Conservation (phyloP, 2,329 filamentous ascomycete genomes). For the Ceratocystiopsis minuta region DNA sequence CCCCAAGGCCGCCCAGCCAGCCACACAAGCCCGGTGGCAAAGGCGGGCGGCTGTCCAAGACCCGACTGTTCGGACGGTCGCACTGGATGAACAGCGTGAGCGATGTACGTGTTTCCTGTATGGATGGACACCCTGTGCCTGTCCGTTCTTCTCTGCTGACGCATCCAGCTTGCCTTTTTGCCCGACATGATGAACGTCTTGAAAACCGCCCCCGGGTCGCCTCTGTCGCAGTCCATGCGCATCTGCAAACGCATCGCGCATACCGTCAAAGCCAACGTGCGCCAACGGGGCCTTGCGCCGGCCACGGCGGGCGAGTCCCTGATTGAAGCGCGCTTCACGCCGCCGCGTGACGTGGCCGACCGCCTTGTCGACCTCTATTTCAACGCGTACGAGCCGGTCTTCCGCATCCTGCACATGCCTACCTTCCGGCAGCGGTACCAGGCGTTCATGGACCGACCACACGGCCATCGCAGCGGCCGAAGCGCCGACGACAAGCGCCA, state of each 20-base stretch:
- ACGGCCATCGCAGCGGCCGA: too few relatives aligned
- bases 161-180: constrained; percentile 6
- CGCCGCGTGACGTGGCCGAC: constrained; percentile 23
- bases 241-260: constrained; percentile 24
- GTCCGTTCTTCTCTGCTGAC: neutral
- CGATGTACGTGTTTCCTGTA: neutral
- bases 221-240: constrained; percentile 11
- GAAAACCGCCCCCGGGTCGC: constrained; percentile 12
- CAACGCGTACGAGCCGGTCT: constrained; percentile 31
- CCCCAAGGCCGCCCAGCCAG: too few relatives aligned
- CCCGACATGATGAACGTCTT: constrained; percentile 14
- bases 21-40: too few relatives aligned
- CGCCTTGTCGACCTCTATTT: constrained; percentile 33
- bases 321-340: constrained; percentile 14
- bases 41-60: constrained; percentile 9
- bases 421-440: constrained; percentile 34
- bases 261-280: constrained; percentile 20
- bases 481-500: constrained; percentile 11
- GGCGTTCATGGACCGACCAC: constrained; percentile 27
- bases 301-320: neutral
- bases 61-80: constrained; percentile 8
- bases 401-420: constrained; percentile 35
- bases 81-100: constrained; percentile 11
- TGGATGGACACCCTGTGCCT: constrained; percentile 3
- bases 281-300: neutral